Percentiles rank a stretch among this genome's conserved stretches.
These are phyloP conservation scores for Amoebophrya sp. DNA, from an alignment of 169 alveolate species.

Conservation along the genomic window DNA sequence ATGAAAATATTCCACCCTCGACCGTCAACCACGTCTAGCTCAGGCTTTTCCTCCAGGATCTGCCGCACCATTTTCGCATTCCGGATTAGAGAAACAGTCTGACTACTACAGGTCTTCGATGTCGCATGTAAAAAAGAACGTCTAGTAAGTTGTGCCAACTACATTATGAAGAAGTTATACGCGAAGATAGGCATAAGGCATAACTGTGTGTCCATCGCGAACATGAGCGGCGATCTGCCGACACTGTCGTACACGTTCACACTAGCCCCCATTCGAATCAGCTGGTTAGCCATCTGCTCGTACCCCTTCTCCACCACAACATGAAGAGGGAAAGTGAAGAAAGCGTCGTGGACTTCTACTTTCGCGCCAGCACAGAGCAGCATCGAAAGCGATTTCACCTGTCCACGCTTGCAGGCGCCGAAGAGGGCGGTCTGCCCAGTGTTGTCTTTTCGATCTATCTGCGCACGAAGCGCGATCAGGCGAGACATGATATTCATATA, in stretches of 20 bases:
- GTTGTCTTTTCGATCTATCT: neutral
- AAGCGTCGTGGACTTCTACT: neutral
- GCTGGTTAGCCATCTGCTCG: constrained; percentile 25
- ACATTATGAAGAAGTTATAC: no score
- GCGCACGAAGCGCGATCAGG: neutral
- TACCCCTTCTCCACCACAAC: neutral
- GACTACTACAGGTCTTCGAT: no score
- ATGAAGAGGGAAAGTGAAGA: neutral
- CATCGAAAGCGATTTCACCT: neutral
- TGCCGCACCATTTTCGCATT: neutral
- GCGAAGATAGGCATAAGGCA: no score
- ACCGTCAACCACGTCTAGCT: constrained; percentile 26
- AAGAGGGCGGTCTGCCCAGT: neutral
- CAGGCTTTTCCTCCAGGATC: constrained; percentile 25
- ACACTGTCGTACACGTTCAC: constrained; percentile 22
- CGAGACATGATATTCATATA: neutral
- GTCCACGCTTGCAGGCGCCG: neutral
- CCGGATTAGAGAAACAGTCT: no score
- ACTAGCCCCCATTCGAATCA: neutral
- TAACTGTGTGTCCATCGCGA: constrained; percentile 34
- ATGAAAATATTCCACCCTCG: constrained; percentile 33
- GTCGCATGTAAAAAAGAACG: no score
- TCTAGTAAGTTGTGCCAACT: no score
- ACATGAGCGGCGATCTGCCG: constrained; percentile 29
- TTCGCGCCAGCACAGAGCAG: neutral